A percentile compares a stretch with the other conserved stretches of the same genome.
phyloP scores from a whole-genome alignment of 1,284 basidiomycete genomes.

The Psilocybe mexicana region DNA sequence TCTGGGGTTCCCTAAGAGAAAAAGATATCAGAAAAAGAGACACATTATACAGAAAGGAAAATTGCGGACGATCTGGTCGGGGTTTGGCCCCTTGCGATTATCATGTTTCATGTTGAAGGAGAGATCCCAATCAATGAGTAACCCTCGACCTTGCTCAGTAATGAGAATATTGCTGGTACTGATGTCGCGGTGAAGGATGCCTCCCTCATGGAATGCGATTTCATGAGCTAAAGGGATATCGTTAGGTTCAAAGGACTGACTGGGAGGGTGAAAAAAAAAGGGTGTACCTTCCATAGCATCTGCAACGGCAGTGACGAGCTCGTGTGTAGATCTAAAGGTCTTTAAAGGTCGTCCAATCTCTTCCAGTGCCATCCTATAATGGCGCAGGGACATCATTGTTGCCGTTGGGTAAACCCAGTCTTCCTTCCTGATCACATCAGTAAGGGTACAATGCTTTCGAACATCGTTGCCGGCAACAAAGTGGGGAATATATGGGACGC shows the following conservation, averaged over 20 bases:
- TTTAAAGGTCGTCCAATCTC: slow-evolving; percentile 7
- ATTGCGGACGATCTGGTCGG: too few species aligned
- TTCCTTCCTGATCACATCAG: slow-evolving; percentile 6
- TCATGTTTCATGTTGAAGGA: background rate
- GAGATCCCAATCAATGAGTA: slow-evolving; percentile 16
- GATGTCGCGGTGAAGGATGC: slow-evolving; percentile 18
- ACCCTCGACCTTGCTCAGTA: slow-evolving; percentile 1
- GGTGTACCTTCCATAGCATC: slow-evolving; percentile 16
- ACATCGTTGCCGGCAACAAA: slow-evolving; percentile 9
- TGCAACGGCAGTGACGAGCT: slow-evolving; percentile 11
- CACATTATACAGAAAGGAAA: too few species aligned
- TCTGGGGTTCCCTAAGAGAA: background rate
- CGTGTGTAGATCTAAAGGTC: slow-evolving; percentile 6
- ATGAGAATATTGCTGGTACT: slow-evolving; percentile 15
- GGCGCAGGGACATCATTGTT: background rate
- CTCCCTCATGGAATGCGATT: background rate
- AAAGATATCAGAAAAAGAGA: too few species aligned
- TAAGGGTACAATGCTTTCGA: slow-evolving; percentile 12
- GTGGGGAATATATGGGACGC: slow-evolving; percentile 19
- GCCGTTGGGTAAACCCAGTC: background rate
- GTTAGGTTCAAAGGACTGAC: background rate
- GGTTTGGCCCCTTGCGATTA: background rate
- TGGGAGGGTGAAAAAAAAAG: background rate
- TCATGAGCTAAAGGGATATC: slow-evolving; percentile 10
- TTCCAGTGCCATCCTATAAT: slow-evolving; percentile 16